Conservation (phyloP, 805 yeast species). For the Zygosaccharomyces bailii region DNA sequence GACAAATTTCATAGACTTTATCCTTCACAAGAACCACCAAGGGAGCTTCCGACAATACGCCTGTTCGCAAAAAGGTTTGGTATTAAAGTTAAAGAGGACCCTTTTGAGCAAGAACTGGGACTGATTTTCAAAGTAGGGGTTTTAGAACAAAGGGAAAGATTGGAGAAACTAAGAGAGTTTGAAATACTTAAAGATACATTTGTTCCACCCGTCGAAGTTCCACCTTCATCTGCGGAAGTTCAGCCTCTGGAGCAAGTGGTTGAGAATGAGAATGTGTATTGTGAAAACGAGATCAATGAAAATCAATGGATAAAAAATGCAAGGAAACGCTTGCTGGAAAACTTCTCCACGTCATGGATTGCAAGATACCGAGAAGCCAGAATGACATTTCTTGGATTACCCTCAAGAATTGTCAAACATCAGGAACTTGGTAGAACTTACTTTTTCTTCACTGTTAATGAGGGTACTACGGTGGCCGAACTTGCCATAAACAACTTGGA, state of each 20-base stretch:
- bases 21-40: conserved; percentile 31
- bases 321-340: conserved; percentile 24
- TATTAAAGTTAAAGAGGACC: conserved; percentile 57
- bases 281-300: conserved; percentile 6
- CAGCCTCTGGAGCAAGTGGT: background rate
- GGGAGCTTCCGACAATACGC: conserved; percentile 41
- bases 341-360: conserved; percentile 43
- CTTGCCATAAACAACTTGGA: conserved; percentile 25
- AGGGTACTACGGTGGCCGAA: conserved; percentile 29
- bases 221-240: background rate
- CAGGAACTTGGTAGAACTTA: conserved; percentile 22
- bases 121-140: conserved; percentile 55
- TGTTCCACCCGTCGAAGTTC: background rate
- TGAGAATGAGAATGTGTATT: background rate
- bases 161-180: conserved; percentile 38
- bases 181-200: conserved; percentile 18
- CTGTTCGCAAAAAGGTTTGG: conserved; percentile 43
- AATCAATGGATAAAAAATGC: conserved; percentile 9
- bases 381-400: conserved; percentile 29
- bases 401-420: conserved; percentile 21
- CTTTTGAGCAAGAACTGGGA: conserved; percentile 60
- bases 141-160: conserved; percentile 52
- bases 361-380: conserved; percentile 34
- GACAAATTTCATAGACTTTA: conserved; percentile 22
- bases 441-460: conserved; percentile 23